Base-by-base conservation (phyloP, 108 stramenopile genomes). In the Schizochytrium sp. region DNA sequence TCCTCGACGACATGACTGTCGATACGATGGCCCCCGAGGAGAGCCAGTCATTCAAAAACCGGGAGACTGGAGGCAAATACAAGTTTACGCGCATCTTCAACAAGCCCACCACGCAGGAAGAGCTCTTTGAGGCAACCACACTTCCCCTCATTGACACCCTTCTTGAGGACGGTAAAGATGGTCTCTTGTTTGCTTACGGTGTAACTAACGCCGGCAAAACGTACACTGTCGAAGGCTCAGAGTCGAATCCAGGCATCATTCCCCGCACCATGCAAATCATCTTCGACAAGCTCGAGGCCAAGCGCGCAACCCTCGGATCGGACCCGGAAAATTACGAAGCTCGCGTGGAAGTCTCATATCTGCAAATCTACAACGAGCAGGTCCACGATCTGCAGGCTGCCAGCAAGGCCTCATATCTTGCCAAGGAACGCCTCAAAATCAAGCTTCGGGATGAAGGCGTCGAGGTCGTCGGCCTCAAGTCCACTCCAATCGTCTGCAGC, bases 121-220 rank as follows among this genome's bases (percentile, higher is more conserved):
- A 91, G 53, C 55, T 92, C 45, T 93, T 91, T 58, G 44, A 57
- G 51, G 55, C 57, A 5, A 89, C 91, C 2, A 57, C 89, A 19
- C 58, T n/a, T 44, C 91, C 90, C 4, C 90, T 91, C 10, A 92
- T 93, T 5, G 90, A 93, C 21, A 58, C 72, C 41, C 57, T 91
- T 1, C 44, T 92, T 16, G 16, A 88, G n/a, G 43, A 89, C 5
- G 92, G 92, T 5, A 89, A 69, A 29, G 92, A 88, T 57, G 91
- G 89, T 19, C 90, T 99, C 14, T 90, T 99, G 6, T 99, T 99
- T 88, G 96, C 97, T 10, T 97, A 99, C 87, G 99, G 99, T 6
- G 96, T 99, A 58, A 99, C 99, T 18, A 99, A 99, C 89, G 98
- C 99, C 4, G 99, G 99, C 6, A 99, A 99, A 92, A 98, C 98